Evolutionary conservation across 441 rosid genomes (phyloP), one percentile per base, ranked within the genome.

Genomic region (Kokia cookei): DNA sequence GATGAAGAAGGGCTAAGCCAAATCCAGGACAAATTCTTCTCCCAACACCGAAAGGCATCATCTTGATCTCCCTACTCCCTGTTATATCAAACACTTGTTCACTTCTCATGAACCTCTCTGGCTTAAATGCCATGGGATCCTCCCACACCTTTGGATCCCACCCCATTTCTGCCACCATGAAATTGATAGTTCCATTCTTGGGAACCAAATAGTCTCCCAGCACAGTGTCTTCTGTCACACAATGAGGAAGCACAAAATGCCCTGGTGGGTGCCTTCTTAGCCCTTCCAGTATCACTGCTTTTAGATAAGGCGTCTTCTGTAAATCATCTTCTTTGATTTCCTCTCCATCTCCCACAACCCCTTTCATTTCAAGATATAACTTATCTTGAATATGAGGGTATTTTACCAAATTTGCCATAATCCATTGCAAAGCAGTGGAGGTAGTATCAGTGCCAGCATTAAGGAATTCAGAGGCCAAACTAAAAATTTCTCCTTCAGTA

Each of bases 141-240:
- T 84, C 83, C 88, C 83, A 82, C 35, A 75, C 69, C 4, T 82
- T 79, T 11, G 84, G 83, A 32, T 85, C 86, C 29, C 86, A 58
- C 0, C 86, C 88, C 78, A 83, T 79, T 1, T 81, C 85, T 12
- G 82, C 88, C 5, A 85, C 86, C 86, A 74, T 77, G 74, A 82
- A 85, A 71, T 82, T 82, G 29, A 85, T 73, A 0, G 13, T 77
- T 29, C 76, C 88, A 60, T 69, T 27, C 9, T 70, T 71, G 0
- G 82, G 88, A 12, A 82, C 59, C 59, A 68, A 51, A 53, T 29
- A 51, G 2, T 55, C 61, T 15, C 60, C 60, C 1, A 69, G 57
- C 2, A 51, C 47, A 0, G 60, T 69, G 13, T 69, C 72, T 51
- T 69, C 72, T 15, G 22, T 69, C 61, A 73, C 61, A 7, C 66